Evolutionary conservation across 2,329 filamentous ascomycete genomes (phyloP).

Genomic region (Fusarium chlamydosporum): DNA sequence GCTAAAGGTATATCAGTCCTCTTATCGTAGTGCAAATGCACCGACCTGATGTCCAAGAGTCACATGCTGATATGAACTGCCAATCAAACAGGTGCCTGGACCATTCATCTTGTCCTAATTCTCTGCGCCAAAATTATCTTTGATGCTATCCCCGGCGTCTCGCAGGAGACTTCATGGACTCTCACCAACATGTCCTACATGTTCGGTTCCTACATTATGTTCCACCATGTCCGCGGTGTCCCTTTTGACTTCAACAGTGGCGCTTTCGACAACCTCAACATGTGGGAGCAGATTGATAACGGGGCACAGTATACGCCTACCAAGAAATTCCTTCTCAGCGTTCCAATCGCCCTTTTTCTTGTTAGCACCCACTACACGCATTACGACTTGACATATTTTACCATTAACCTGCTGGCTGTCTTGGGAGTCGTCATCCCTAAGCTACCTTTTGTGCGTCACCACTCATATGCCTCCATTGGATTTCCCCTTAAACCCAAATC

Average conservation of each 20-base stretch:
- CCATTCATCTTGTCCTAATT: conserved; percentile 95
- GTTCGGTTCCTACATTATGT: conserved; percentile 99
- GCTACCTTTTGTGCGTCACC: conserved; percentile 84
- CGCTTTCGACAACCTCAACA: conserved; percentile 99
- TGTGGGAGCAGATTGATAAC: conserved; percentile 99
- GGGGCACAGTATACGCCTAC: conserved; percentile 98
- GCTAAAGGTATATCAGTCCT: conserved; percentile 81
- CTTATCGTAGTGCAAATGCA: conserved; percentile 15
- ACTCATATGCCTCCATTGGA: conserved; percentile 5
- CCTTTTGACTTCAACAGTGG: conserved; percentile 99
- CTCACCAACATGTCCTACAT: conserved; percentile 99
- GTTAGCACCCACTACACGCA: conserved; percentile 99
- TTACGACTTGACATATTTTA: conserved; percentile 97
- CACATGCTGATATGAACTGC: conserved; percentile 36
- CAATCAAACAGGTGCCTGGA: conserved; percentile 84
- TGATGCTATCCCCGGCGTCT: conserved; percentile 95
- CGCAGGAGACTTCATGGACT: conserved; percentile 98
- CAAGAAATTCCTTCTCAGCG: conserved; percentile 97
- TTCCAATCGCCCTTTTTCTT: conserved; percentile 94
- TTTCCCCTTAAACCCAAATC: background rate
- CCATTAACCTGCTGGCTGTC: conserved; percentile 95
- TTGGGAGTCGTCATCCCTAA: conserved; percentile 96
- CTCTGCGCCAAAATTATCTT: conserved; percentile 93
- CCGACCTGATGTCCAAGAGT: conserved; percentile 10
- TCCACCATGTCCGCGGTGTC: conserved; percentile 97